Percentiles rank a stretch among this genome's conserved stretches.
Evolutionary conservation across 2,329 filamentous ascomycete species (phyloP).

Genomic region (Phyllosticta citriasiana): DNA sequence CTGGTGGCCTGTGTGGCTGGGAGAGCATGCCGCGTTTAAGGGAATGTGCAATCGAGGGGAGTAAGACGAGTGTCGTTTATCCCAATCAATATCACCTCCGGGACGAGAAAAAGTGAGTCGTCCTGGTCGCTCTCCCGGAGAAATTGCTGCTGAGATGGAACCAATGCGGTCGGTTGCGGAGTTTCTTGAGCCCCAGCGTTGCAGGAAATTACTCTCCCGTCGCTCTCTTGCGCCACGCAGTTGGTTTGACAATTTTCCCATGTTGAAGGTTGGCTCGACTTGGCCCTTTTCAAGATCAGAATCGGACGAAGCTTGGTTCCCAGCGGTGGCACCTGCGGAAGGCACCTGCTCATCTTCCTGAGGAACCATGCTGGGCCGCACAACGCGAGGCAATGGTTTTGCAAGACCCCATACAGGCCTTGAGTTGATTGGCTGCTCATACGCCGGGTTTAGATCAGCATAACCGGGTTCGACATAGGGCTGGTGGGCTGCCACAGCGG

Average conservation of each 20-base stretch:
- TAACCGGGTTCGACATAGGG: slow-evolving; percentile 42
- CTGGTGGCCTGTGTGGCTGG: neutral
- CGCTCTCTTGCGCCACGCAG: slow-evolving; percentile 37
- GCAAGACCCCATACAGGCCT: slow-evolving; percentile 45
- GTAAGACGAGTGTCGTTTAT: neutral
- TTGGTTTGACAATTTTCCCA: slow-evolving; percentile 34
- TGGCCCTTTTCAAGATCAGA: slow-evolving; percentile 29
- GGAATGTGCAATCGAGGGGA: neutral
- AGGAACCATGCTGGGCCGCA: slow-evolving; percentile 44
- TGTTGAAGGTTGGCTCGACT: slow-evolving; percentile 28
- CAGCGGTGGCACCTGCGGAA: slow-evolving; percentile 12
- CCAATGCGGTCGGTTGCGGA: neutral
- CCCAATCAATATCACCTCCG: neutral
- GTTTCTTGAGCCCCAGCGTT: neutral
- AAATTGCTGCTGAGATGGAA: neutral
- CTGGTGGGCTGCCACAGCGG: neutral
- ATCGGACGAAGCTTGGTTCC: slow-evolving; percentile 31
- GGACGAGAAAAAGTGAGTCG: neutral
- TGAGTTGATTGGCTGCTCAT: slow-evolving; percentile 40
- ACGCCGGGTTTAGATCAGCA: slow-evolving; percentile 43
- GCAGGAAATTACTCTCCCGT: slow-evolving; percentile 12
- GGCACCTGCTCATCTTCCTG: slow-evolving; percentile 24
- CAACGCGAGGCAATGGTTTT: slow-evolving; percentile 44
- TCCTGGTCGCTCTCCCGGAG: neutral
- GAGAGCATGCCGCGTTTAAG: neutral